Evolutionary conservation across 495 filamentous ascomycete species (phyloP), one percentile per base, ranked within the genome.

Genomic region (Chaetomium fimeti): DNA sequence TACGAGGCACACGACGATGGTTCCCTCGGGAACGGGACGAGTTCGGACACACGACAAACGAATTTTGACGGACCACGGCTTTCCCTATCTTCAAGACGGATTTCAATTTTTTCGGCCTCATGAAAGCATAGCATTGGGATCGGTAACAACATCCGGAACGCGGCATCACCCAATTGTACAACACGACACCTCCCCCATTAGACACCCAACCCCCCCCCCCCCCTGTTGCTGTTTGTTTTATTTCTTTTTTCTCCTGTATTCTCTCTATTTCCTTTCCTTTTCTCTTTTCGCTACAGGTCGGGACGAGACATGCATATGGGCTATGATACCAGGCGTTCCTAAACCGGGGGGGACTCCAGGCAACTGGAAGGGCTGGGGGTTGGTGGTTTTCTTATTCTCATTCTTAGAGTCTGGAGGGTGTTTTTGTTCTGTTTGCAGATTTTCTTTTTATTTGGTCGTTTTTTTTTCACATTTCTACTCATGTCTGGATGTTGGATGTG

Each of bases 311-410:
- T 67, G 69, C 66, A 70, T 74, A 66, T 57, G 54, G 65, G 68
- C 45, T 67, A 71, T 63, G 69, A 73, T 73, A 72, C 73, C 66
- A 69, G 71, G 73, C 71, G 71, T 71, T 73, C 66, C 62, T 27
- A 62, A 63, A 51, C 40, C 40, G 28, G 56, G 51, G 32, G 63
- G 64, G 60, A 68, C 55, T 69, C 66, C 63, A 69, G 65, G 64
- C 70, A 69, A 71, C 67, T 65, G 71, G 69, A 68, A 57, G 40
- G 57, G 52, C 40, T 57, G 36, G 32, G 22, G 27, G 54, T 56
- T 42, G 45, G 32, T 7, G 32, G 18, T 60, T 56, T 62, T 62
- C 27, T 63, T 56, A 42, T 53, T 36, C 20, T 45, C 42, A 25
- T 16, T 24, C 2, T 55, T 62, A 18, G 36, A 45, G 47, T 58